These are phyloP conservation scores for Mycena capillaripes DNA, from an alignment of 768 basidiomycete species.

Conservation along the genomic window DNA sequence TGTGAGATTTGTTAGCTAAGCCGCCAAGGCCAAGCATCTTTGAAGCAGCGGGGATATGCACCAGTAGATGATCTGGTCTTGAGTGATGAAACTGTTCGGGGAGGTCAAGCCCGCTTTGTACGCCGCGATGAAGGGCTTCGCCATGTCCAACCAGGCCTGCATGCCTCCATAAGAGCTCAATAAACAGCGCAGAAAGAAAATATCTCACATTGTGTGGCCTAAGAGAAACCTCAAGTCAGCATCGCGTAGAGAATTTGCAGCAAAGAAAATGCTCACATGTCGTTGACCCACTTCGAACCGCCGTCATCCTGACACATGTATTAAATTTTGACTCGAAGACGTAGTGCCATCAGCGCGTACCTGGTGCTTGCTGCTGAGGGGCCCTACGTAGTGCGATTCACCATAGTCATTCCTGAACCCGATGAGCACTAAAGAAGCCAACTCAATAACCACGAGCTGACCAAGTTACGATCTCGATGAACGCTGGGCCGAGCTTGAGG, in stretches of 20 bases:
- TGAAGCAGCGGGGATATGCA: neutral
- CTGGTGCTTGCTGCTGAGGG: conserved; percentile 44
- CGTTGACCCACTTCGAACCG: conserved; percentile 37
- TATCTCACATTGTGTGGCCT: conserved; percentile 32
- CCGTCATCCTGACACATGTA: conserved; percentile 27
- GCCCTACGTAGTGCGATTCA: conserved; percentile 68
- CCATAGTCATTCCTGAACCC: conserved; percentile 25
- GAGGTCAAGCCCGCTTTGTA: conserved; percentile 58
- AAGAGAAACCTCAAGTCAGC: neutral
- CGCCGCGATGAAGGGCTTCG: conserved; percentile 59
- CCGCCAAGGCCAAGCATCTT: neutral
- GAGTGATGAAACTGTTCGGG: conserved; percentile 31
- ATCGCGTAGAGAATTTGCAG: neutral
- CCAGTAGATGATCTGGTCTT: conserved; percentile 38
- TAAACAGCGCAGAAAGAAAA: neutral
- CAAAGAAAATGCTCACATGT: conserved; percentile 27
- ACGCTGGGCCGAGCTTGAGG: conserved; percentile 17
- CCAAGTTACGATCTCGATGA: conserved; percentile 57
- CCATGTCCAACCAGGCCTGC: conserved; percentile 57
- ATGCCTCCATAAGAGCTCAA: neutral
- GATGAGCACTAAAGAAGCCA: neutral
- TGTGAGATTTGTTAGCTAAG: neutral
- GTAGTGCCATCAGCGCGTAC: neutral
- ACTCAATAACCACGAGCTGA: conserved; percentile 42
- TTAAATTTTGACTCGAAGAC: neutral